phyloP scores from a whole-genome alignment of 1,284 basidiomycete genomes.

The Mycocalia duriaeana region DNA sequence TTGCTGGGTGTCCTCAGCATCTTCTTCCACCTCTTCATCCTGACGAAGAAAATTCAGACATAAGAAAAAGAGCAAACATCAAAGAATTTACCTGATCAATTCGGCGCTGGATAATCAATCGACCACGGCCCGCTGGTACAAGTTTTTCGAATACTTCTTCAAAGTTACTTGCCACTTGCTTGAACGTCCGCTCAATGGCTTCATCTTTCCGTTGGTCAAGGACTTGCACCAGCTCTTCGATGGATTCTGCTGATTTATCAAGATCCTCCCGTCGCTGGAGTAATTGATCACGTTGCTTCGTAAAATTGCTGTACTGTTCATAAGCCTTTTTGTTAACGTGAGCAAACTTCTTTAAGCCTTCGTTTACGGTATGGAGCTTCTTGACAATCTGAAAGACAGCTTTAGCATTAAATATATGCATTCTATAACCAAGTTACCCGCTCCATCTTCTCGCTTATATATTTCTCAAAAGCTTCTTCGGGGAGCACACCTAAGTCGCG shows the following conservation, averaged over 20 bases:
- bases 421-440: constrained; percentile 47
- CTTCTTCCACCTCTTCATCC: constrained; percentile 69
- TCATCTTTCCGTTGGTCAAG: constrained; percentile 97
- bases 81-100: constrained; percentile 66
- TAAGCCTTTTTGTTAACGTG: constrained; percentile 99
- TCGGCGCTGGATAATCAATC: constrained; percentile 87
- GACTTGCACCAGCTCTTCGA: constrained; percentile 91
- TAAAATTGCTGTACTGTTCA: constrained; percentile 97
- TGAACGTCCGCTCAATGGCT: constrained; percentile 96
- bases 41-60: constrained; percentile 16
- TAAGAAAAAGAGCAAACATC: constrained; percentile 3
- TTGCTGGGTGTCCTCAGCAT: constrained; percentile 65
- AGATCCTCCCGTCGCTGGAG: constrained; percentile 84
- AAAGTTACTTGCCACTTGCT: constrained; percentile 96
- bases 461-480: constrained; percentile 96
- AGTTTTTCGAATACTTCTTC: constrained; percentile 95
- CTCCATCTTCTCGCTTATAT: constrained; percentile 79
- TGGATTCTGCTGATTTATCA: constrained; percentile 83
- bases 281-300: constrained; percentile 93
- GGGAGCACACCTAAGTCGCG: constrained; percentile 94
- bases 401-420: constrained; percentile 1
- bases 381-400: constrained; percentile 69
- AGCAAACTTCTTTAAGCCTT: constrained; percentile 90
- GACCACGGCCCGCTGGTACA: constrained; percentile 90
- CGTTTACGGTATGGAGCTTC: constrained; percentile 86